Conservation (phyloP, 352 stramenopile genomes). For the Pythium monospermum region DNA sequence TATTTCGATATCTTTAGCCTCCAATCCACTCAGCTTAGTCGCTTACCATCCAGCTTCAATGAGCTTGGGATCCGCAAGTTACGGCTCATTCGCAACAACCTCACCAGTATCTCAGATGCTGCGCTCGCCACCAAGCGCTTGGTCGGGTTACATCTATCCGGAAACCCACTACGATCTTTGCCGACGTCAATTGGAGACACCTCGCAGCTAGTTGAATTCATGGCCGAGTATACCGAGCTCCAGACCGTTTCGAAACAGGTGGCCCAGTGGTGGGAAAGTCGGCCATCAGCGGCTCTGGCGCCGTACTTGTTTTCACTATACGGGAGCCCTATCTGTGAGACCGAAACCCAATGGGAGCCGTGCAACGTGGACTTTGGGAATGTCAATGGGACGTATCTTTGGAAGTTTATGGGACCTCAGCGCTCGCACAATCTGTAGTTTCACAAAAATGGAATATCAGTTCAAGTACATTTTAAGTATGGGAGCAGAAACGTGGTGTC, state of each 20-base stretch:
- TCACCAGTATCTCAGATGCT: slow-evolving; percentile 2
- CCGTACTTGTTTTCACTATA: slow-evolving; percentile 7
- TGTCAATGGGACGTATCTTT: slow-evolving; percentile 8
- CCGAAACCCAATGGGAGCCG: background rate
- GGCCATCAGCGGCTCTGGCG: background rate
- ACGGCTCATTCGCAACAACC: slow-evolving; percentile 12
- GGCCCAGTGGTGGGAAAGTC: slow-evolving; percentile 3
- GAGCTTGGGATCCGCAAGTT: slow-evolving; percentile 4
- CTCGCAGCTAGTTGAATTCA: background rate
- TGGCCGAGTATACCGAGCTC: too few relatives aligned
- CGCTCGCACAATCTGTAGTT: too few relatives aligned
- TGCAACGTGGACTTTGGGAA: background rate
- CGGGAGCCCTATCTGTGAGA: slow-evolving; percentile 3
- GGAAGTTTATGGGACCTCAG: slow-evolving; percentile 14
- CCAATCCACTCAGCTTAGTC: slow-evolving; percentile 9
- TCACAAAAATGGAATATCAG: too few relatives aligned
- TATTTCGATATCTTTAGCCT: slow-evolving; percentile 13
- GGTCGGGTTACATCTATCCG: slow-evolving; percentile 3
- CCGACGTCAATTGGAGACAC: slow-evolving; percentile 8
- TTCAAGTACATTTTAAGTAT: too few relatives aligned
- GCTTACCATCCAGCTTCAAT: slow-evolving; percentile 4
- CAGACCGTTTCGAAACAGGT: too few relatives aligned
- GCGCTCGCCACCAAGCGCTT: background rate
- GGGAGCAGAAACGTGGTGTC: too few relatives aligned
- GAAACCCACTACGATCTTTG: slow-evolving; percentile 1